These are phyloP conservation scores for Megacollybia marginata DNA, from an alignment of 768 basidiomycete genomes.

Conservation along the genomic window DNA sequence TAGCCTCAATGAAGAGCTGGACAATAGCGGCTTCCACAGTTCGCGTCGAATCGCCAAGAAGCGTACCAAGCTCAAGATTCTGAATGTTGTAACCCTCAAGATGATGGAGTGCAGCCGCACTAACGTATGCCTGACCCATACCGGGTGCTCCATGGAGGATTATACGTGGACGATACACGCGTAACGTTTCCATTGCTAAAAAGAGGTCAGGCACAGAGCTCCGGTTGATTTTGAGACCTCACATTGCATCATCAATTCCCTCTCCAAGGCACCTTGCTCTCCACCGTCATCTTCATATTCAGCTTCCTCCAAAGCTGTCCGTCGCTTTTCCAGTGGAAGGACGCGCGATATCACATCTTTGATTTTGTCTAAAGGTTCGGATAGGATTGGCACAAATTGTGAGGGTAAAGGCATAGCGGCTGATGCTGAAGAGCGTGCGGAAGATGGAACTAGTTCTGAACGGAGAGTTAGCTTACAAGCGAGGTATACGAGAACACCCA, in stretches of 20 bases:
- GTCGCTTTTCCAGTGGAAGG: slow-evolving; percentile 74
- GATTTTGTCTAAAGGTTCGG: slow-evolving; percentile 58
- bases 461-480: neutral
- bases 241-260: slow-evolving; percentile 88
- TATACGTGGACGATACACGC: slow-evolving; percentile 86
- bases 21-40: slow-evolving; percentile 89
- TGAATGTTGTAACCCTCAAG: slow-evolving; percentile 96
- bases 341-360: slow-evolving; percentile 67
- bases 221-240: slow-evolving; percentile 13
- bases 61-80: slow-evolving; percentile 81
- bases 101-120: slow-evolving; percentile 86
- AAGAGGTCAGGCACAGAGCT: slow-evolving; percentile 1
- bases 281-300: slow-evolving; percentile 77
- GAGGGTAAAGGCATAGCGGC: slow-evolving; percentile 77
- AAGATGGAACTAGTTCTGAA: slow-evolving; percentile 88
- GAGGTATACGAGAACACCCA: slow-evolving; percentile 29
- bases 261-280: slow-evolving; percentile 78
- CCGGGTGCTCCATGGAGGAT: slow-evolving; percentile 74
- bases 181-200: slow-evolving; percentile 83
- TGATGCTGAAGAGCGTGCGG: slow-evolving; percentile 84
- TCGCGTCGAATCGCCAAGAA: slow-evolving; percentile 84
- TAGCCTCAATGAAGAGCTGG: slow-evolving; percentile 93
- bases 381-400: slow-evolving; percentile 77
- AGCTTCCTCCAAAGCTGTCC: slow-evolving; percentile 88
- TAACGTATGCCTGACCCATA: slow-evolving; percentile 89